Evolutionary conservation across 169 alveolate genomes (phyloP), one percentile per base, ranked within the genome.

Genomic region (Plasmodium inui): DNA sequence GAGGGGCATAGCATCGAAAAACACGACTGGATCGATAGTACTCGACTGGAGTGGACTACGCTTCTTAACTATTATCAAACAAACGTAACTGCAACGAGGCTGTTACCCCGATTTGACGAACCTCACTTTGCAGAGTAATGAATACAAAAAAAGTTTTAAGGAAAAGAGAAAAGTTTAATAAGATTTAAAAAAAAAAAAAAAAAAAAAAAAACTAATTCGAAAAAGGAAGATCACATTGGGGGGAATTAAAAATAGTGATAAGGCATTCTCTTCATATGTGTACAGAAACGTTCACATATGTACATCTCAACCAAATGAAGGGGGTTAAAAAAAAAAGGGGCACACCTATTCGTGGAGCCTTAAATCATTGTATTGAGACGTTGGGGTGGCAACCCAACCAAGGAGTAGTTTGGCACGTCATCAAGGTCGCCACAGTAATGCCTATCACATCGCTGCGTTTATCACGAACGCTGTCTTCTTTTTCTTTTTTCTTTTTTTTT

Each of bases 91-190:
- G 4, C 41, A 28, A 28, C 12, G 30, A 67, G 39, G 37, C 41
- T 26, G 37, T 67, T 67, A 14, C 76, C 37, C n/a, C 30, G 1
- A 67, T 26, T 67, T 67, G 76, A 28, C 37, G 39, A 67, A 67
- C 22, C 61, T 50, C 61, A 50, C 17, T 22, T 67, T 67, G 76
- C 76, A 26, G 37, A 67, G 32, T 67, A n/a, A 9, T 26, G 76
- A 67, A n/a, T 67, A 67, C 76, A 67, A 67, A 67, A 67, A 67
- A 67, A 67, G n/a, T 67, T 67, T 67, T 67, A 67, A 67, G 76
- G 76, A 28, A 26, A 9, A 4, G n/a, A 67, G n/a, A 67, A 67
- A 67, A 67, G 76, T 67, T 67, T 67, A 17, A 67, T 67, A 67
- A 67, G 14, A 26, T 67, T 26, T 9, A 67, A 67, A 67, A 67